Evolutionary conservation across 176 grass and related monocot genomes (phyloP), one percentile per base, ranked within the genome.

Genomic region (Otatea glauca): DNA sequence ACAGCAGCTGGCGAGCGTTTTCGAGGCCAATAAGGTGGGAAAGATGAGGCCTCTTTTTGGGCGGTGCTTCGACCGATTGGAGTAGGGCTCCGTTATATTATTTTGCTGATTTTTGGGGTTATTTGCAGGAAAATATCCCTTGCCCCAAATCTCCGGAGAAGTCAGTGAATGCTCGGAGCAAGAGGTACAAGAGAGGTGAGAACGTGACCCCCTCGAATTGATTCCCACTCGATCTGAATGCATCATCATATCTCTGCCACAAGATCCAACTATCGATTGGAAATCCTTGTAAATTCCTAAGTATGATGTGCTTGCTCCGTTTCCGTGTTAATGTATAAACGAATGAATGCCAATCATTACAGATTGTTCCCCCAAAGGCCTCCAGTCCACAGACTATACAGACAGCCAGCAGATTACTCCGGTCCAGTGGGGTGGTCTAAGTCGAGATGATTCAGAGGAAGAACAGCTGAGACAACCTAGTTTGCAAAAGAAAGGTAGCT

Each of bases 131-230:
- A 83, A 94, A 95, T 75, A 88, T 79, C 87, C 81, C 66, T 39
- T 98, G 96, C 83, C 96, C 96, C 11, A 92, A 96, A 59, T 94
- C 96, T 25, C 96, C 93, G 0, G 96, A 98, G 81, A 98, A 98
- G 78, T 95, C 91, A 23, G 85, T 81, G 2, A 86, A 72, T 43
- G 80, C 85, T 14, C 75, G 93, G 38, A 90, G 87, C 79, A 98
- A 98, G 86, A 90, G 96, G 21, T 88, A 86, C 60, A 98, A 86
- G 69, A 75, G 83, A 64, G 95, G 95, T 98, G 83, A 82, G 45
- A 76, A 1, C 23, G 47, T 3, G 2, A 66, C 12, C 17, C 51
- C 34, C 50, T 60, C 29, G n/a, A 37, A 29, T 10, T 24, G 5
- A 44, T 9, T 69, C 20, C 10, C 0, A 2, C 10, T 54, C 35